These are phyloP conservation scores for Cinnamomum chago DNA, from an alignment of 164 flowering plant genomes.

Conservation along the genomic window DNA sequence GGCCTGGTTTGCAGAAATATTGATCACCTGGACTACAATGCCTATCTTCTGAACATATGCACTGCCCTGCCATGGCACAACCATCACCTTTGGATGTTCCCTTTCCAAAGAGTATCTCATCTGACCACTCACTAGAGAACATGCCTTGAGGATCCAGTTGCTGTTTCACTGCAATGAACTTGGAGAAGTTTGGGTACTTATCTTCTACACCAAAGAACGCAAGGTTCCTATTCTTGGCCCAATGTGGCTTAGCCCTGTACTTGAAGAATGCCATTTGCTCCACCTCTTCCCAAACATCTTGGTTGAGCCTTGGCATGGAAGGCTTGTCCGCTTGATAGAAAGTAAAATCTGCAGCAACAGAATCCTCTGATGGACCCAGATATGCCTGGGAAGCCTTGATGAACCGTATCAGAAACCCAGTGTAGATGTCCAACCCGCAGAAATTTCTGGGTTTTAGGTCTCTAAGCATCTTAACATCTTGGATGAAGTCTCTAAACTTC, in stretches of 20 bases:
- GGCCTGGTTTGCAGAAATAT: slow-evolving; percentile 56
- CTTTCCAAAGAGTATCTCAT: slow-evolving; percentile 50
- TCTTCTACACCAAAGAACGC: slow-evolving; percentile 54
- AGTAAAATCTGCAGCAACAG: slow-evolving; percentile 73
- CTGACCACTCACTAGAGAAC: slow-evolving; percentile 69
- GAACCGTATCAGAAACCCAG: slow-evolving; percentile 68
- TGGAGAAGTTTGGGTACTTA: slow-evolving; percentile 48
- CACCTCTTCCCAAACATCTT: slow-evolving; percentile 77
- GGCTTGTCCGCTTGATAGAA: slow-evolving; percentile 62
- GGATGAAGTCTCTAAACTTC: slow-evolving; percentile 52
- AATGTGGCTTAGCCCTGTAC: slow-evolving; percentile 73
- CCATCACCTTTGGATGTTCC: slow-evolving; percentile 39
- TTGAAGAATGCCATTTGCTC: slow-evolving; percentile 91
- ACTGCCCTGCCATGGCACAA: slow-evolving; percentile 74
- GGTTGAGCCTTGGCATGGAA: slow-evolving; percentile 58
- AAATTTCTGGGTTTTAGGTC: slow-evolving; percentile 56
- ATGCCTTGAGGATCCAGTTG: slow-evolving; percentile 50
- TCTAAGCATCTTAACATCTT: slow-evolving; percentile 57
- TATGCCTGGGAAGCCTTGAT: slow-evolving; percentile 62
- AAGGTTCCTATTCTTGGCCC: slow-evolving; percentile 78
- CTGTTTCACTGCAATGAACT: slow-evolving; percentile 53
- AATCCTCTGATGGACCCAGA: slow-evolving; percentile 72
- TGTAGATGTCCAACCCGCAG: slow-evolving; percentile 77
- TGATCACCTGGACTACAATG: slow-evolving; percentile 70
- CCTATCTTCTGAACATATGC: slow-evolving; percentile 68